Percentiles rank a stretch among this genome's conserved stretches.
Evolutionary conservation across 371 early-diverging fungal species (phyloP).

Genomic region (Mortierella sp.): DNA sequence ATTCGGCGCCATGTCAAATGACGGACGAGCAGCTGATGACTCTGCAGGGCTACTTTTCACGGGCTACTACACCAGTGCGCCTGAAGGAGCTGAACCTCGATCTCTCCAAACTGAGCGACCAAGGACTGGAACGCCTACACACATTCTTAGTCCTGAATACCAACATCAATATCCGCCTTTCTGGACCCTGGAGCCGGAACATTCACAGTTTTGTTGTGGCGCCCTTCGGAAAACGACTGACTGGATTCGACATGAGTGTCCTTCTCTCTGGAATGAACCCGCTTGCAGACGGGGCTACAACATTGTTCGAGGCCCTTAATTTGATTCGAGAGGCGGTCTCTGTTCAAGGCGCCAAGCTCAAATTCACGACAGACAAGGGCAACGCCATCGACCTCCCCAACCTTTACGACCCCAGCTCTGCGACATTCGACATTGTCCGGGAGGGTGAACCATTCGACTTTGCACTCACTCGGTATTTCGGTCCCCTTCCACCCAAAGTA

Average conservation of each 20-base stretch:
- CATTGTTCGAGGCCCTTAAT: neutral
- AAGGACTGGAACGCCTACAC: neutral
- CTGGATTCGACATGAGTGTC: neutral
- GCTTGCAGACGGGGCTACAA: neutral
- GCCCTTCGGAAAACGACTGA: neutral
- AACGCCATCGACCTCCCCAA: neutral
- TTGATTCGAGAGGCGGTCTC: neutral
- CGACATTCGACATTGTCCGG: neutral
- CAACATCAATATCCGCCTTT: neutral
- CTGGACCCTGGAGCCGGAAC: neutral
- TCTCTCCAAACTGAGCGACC: neutral
- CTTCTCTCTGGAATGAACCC: neutral
- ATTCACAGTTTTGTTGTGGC: neutral
- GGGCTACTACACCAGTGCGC: neutral
- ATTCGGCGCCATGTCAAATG: neutral
- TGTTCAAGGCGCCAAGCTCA: neutral
- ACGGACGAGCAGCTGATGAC: neutral
- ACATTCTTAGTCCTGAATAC: neutral
- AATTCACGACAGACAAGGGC: neutral
- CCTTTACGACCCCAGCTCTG: neutral
- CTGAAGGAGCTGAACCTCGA: conserved; percentile 9
- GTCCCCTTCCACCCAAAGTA: neutral
- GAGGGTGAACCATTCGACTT: neutral
- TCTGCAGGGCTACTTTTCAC: neutral
- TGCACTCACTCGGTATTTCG: neutral